Conservation (phyloP, 2,329 filamentous ascomycete species). For the Reticulascus tulasneorum region DNA sequence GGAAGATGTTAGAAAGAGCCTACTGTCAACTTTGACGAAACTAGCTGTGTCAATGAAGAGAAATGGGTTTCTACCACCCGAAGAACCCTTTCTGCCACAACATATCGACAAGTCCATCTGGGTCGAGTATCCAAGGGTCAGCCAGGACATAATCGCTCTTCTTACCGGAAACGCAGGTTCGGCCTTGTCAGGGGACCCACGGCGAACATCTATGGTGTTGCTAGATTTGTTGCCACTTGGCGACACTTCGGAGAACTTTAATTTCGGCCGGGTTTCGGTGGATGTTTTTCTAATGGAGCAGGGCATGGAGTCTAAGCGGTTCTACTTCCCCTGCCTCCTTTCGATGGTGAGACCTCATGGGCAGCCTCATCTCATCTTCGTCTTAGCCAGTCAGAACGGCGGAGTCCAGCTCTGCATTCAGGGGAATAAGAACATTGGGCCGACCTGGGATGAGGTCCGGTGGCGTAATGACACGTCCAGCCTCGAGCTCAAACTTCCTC, state of each 20-base stretch:
- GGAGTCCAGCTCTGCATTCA: constrained; percentile 72
- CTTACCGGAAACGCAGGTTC: constrained; percentile 59
- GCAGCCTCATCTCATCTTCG: constrained; percentile 66
- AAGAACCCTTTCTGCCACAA: constrained; percentile 67
- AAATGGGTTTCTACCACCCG: constrained; percentile 72
- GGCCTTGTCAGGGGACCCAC: constrained; percentile 43
- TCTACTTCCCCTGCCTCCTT: constrained; percentile 69
- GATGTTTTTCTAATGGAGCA: constrained; percentile 72
- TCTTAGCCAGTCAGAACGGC: constrained; percentile 76
- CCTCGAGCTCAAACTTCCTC: constrained; percentile 67
- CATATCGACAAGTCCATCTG: constrained; percentile 78
- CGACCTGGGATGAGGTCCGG: constrained; percentile 76
- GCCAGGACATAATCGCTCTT: constrained; percentile 66
- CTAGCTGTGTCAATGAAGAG: constrained; percentile 78
- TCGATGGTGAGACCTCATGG: constrained; percentile 69
- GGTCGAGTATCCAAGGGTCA: constrained; percentile 71
- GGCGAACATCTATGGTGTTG: constrained; percentile 44
- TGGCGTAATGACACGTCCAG: constrained; percentile 68
- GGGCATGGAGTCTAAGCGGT: constrained; percentile 63
- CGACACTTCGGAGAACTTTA: constrained; percentile 72
- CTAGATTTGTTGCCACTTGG: constrained; percentile 70
- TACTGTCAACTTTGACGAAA: constrained; percentile 66
- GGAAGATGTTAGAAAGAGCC: constrained; percentile 48
- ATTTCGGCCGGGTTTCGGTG: constrained; percentile 73
- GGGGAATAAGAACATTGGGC: constrained; percentile 60